phyloP scores from a whole-genome alignment of 1,284 basidiomycete genomes.

The Leccinum subspadiceum region DNA sequence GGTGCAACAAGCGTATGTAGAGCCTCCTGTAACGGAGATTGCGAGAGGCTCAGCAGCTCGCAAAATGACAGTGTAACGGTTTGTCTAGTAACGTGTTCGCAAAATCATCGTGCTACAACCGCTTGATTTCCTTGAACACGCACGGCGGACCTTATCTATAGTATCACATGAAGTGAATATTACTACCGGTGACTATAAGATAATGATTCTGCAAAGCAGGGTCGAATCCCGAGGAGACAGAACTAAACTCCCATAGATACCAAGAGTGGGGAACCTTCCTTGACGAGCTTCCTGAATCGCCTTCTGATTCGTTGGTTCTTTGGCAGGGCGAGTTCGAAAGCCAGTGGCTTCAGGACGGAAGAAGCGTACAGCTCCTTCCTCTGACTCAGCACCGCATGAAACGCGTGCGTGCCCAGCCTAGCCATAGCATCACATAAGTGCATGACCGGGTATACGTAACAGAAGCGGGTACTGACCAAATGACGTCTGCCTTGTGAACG shows the following conservation, averaged over 20 bases:
- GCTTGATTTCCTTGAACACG: background rate
- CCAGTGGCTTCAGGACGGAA: constrained; percentile 48
- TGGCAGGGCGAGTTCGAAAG: constrained; percentile 47
- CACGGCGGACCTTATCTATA: background rate
- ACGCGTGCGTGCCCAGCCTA: constrained; percentile 83
- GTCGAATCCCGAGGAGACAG: background rate
- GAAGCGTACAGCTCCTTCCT: constrained; percentile 51
- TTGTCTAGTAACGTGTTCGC: constrained; percentile 2
- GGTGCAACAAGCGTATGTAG: constrained; percentile 12
- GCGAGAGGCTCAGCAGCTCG: background rate
- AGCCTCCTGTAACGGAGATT: background rate
- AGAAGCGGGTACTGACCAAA: constrained; percentile 52
- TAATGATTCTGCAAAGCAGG: background rate
- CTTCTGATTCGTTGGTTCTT: constrained; percentile 42
- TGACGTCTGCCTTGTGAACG: constrained; percentile 51
- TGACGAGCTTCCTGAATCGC: constrained; percentile 47
- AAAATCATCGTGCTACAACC: background rate
- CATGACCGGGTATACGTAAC: background rate
- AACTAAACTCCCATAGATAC: constrained; percentile 25
- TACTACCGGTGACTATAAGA: background rate
- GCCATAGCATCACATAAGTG: constrained; percentile 7
- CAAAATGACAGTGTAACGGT: background rate
- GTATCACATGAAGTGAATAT: background rate
- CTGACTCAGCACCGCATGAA: constrained; percentile 59
- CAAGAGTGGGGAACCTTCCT: constrained; percentile 42